These are phyloP conservation scores for Cadophora luteo-olivacea DNA, from an alignment of 2,329 filamentous ascomycete species.

Conservation along the genomic window DNA sequence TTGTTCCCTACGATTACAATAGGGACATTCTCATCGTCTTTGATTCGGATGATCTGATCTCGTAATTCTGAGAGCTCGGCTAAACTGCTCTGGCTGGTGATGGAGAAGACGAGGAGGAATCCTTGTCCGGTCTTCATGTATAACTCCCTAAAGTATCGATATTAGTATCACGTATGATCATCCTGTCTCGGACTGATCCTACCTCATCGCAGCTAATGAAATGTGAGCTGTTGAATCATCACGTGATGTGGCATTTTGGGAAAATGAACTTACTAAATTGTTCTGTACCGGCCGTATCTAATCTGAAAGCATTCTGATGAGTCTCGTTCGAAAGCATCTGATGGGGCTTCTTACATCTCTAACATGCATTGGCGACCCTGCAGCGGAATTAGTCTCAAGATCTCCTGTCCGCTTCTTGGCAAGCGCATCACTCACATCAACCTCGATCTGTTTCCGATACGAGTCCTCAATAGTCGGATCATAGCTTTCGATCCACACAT, in stretches of 20 bases:
- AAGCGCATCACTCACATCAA: conserved; percentile 64
- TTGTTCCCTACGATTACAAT: conserved; percentile 80
- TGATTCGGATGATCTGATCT: conserved; percentile 76
- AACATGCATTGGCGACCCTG: conserved; percentile 75
- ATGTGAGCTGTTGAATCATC: conserved; percentile 34
- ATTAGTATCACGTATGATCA: neutral
- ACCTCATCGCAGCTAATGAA: conserved; percentile 61
- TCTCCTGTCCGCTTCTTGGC: conserved; percentile 10
- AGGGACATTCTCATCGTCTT: conserved; percentile 72
- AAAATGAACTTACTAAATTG: conserved; percentile 68
- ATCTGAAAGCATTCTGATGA: conserved; percentile 47
- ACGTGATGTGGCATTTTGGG: conserved; percentile 31
- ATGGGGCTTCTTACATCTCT: conserved; percentile 62
- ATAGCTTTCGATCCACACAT: conserved; percentile 76
- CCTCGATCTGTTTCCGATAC: conserved; percentile 66
- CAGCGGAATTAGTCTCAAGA: conserved; percentile 16
- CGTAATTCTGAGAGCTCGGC: conserved; percentile 74
- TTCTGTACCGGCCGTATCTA: conserved; percentile 78
- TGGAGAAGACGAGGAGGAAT: conserved; percentile 77
- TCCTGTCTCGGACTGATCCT: conserved; percentile 36
- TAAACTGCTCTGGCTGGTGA: conserved; percentile 72
- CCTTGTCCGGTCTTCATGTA: conserved; percentile 81
- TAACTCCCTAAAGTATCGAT: conserved; percentile 57
- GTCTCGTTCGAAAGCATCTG: conserved; percentile 4
- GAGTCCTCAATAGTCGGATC: conserved; percentile 69